Percentiles rank a stretch among this genome's conserved stretches.
phyloP scores from a whole-genome alignment of 176 grass and related monocot genomes.

The Ampelocalamus luodianensis region DNA sequence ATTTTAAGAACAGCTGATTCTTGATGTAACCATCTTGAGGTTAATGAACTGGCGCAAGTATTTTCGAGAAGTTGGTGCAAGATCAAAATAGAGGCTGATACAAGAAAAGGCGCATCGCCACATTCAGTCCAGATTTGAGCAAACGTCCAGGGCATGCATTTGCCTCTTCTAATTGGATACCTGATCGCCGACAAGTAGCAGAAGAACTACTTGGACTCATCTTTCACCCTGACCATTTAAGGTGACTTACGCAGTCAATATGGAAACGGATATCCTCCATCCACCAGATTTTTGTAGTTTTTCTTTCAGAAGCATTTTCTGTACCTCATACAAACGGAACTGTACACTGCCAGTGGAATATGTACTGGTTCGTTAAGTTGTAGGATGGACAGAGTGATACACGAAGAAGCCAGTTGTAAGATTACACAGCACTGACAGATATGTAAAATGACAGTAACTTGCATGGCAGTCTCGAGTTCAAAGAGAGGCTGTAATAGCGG shows the following conservation, averaged over 20 bases:
- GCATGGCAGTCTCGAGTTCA: neutral
- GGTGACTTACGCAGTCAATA: neutral
- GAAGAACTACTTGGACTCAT: constrained; percentile 18
- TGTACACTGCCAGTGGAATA: neutral
- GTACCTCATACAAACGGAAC: constrained; percentile 19
- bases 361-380: neutral
- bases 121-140: constrained; percentile 31
- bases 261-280: constrained; percentile 28
- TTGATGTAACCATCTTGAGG: constrained; percentile 35
- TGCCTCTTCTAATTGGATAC: constrained; percentile 17
- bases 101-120: neutral
- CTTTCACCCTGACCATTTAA: neutral
- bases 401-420: neutral
- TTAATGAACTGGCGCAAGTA: constrained; percentile 65
- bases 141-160: neutral
- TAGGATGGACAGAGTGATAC: neutral
- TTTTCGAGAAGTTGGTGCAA: constrained; percentile 59
- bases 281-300: neutral
- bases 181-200: neutral
- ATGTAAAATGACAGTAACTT: constrained; percentile 11
- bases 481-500: neutral
- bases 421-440: neutral
- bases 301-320: constrained; percentile 3
- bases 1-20: constrained; percentile 4
- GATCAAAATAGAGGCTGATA: constrained; percentile 50